Evolutionary conservation across 2,329 filamentous ascomycete species (phyloP), one percentile per base, ranked within the genome.

Genomic region (Rhynchosporium agropyri): DNA sequence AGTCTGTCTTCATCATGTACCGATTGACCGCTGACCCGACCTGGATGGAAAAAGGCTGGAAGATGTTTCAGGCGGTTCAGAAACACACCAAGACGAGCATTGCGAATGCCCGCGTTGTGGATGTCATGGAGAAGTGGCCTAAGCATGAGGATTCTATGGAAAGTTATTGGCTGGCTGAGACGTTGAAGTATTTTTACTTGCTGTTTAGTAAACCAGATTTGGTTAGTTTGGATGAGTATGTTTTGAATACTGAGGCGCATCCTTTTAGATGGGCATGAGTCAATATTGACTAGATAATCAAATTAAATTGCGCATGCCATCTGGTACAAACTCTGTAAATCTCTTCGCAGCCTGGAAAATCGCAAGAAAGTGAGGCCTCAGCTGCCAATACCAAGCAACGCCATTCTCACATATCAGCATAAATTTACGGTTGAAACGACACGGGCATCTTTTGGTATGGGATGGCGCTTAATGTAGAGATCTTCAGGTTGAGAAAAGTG

Each of bases 1-100:
- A 89, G 73, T 87, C 84, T 4, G 83, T 89, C 8, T 89, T 86
- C 75, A 83, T 87, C 72, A 83, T 89, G 79, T 73, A 73, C 54
- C 72, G 72, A 2, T 63, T 74, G 2, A 73, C 71, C 15, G 72
- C 66, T 1, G 68, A 72, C 43, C 54, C 60, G 28, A 55, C 67
- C 6, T 70, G 77, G 53, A 76, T 76, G 55, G 78, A 81, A 40
- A 73, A 74, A 1, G 79, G 77, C 1, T 81, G 79, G 79, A 76
- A 74, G 43, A 81, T 81, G 79, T 81, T 81, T 67, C 71, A 76
- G 50, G 76, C 71, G 55, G 80, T 81, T 58, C 75, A 77, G 15
- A 77, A 74, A 40, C 74, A 76, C 60, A 78, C 77, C 2, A 74
- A 72, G 50, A 80, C 79, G 3, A 69, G 74, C 2, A 76, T 78